A percentile compares a stretch with the other conserved stretches of the same genome.
These are phyloP conservation scores for Ramalina intermedia DNA, from an alignment of 495 filamentous ascomycete genomes.

Conservation along the genomic window DNA sequence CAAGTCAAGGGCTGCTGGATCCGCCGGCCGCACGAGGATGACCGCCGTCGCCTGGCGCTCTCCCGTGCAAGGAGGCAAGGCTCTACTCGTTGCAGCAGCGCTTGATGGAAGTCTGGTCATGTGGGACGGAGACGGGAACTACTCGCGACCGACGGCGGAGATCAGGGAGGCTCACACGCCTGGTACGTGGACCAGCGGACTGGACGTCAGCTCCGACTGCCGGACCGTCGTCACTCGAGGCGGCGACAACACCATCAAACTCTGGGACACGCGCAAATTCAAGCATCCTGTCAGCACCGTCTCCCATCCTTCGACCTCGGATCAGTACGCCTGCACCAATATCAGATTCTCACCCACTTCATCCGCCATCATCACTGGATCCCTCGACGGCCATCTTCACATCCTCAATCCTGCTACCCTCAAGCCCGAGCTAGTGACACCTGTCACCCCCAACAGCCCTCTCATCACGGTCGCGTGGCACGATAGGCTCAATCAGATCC, in stretches of 20 bases:
- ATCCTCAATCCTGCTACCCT: slow-evolving; percentile 88
- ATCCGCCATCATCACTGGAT: slow-evolving; percentile 76
- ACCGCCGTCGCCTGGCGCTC: slow-evolving; percentile 85
- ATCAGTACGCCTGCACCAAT: slow-evolving; percentile 66
- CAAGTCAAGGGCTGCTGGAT: slow-evolving; percentile 73
- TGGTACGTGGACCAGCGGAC: slow-evolving; percentile 81
- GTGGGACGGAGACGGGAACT: slow-evolving; percentile 82
- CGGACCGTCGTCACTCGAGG: slow-evolving; percentile 78
- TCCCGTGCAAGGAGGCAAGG: slow-evolving; percentile 56
- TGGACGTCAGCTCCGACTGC: slow-evolving; percentile 87
- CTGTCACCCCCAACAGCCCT: slow-evolving; percentile 68
- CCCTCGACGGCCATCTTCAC: slow-evolving; percentile 71
- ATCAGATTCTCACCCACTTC: slow-evolving; percentile 79
- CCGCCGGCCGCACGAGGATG: slow-evolving; percentile 84
- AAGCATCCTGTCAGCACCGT: slow-evolving; percentile 70
- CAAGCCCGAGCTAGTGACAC: slow-evolving; percentile 65
- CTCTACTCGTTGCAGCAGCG: slow-evolving; percentile 72
- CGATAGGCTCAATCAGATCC: slow-evolving; percentile 84
- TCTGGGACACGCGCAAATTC: slow-evolving; percentile 97
- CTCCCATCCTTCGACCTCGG: slow-evolving; percentile 68
- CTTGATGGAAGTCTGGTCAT: slow-evolving; percentile 85
- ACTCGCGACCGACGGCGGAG: slow-evolving; percentile 71
- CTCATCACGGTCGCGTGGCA: slow-evolving; percentile 85
- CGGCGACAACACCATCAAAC: slow-evolving; percentile 73
- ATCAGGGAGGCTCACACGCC: slow-evolving; percentile 68